phyloP scores from a whole-genome alignment of 306 rosid species.

The Cicer judaicum region DNA sequence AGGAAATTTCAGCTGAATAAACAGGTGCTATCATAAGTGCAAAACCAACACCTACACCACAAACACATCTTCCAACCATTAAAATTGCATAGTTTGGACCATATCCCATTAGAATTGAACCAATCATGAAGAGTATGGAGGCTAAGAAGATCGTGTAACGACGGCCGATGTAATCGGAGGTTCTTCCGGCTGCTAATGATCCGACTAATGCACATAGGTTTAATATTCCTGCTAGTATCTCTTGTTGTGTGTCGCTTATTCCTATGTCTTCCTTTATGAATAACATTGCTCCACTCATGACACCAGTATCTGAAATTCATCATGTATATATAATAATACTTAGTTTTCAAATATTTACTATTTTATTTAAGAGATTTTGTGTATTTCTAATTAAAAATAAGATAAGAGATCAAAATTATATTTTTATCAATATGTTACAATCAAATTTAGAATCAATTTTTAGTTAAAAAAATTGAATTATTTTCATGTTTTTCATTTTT shows the following conservation, averaged over 20 bases:
- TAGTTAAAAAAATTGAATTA: too few relatives aligned
- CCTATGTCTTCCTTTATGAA: constrained; percentile 81
- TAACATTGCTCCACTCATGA: constrained; percentile 93
- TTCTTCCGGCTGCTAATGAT: constrained; percentile 67
- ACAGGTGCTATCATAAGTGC: constrained; percentile 86
- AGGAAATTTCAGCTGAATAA: constrained; percentile 85
- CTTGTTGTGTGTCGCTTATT: constrained; percentile 71
- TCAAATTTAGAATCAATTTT: too few relatives aligned
- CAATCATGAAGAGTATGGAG: constrained; percentile 62
- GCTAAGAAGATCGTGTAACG: constrained; percentile 73
- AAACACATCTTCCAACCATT: constrained; percentile 68
- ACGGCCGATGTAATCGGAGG: constrained; percentile 82
- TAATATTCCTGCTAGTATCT: constrained; percentile 75
- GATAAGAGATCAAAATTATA: too few relatives aligned
- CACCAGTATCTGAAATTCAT: constrained; percentile 71
- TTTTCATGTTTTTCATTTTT: too few relatives aligned
- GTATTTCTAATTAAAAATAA: too few relatives aligned
- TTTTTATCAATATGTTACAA: too few relatives aligned
- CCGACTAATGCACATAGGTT: constrained; percentile 77
- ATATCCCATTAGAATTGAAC: constrained; percentile 83
- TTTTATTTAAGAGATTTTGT: too few relatives aligned
- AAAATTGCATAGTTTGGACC: constrained; percentile 68
- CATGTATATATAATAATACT: not conserved
- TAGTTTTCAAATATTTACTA: not conserved
- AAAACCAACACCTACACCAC: constrained; percentile 86